These are phyloP conservation scores for Calonectria leucothoes DNA, from an alignment of 2,329 filamentous ascomycete genomes.

Conservation along the genomic window DNA sequence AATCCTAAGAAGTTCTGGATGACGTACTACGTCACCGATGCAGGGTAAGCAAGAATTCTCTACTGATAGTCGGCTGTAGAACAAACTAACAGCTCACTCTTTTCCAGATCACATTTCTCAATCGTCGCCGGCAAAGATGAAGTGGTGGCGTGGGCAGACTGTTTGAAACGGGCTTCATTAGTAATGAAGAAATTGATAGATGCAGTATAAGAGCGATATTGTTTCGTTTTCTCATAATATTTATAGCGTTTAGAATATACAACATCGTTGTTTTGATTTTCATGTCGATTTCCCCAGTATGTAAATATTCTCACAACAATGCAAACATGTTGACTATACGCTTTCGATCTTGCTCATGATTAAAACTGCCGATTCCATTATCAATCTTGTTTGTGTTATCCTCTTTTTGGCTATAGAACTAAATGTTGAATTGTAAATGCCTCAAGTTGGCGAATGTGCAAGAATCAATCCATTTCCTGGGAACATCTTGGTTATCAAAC, in stretches of 20 bases:
- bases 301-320: too few relatives aligned
- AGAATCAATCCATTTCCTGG: not conserved
- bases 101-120: constrained; percentile 21
- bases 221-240: not conserved
- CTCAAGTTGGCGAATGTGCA: too few relatives aligned
- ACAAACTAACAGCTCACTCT: not conserved
- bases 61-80: not conserved
- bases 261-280: not conserved
- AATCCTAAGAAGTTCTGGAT: constrained; percentile 27
- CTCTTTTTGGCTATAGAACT: not conserved
- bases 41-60: constrained; percentile 9
- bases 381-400: not conserved
- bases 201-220: constrained; percentile 7
- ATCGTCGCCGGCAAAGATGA: constrained; percentile 23
- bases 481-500: not conserved
- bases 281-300: not conserved
- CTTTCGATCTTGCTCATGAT: too few relatives aligned
- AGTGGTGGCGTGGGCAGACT: constrained; percentile 17
- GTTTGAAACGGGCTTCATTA: constrained; percentile 21
- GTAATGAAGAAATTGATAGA: constrained; percentile 28
- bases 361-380: not conserved
- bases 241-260: not conserved
- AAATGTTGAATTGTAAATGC: too few relatives aligned
- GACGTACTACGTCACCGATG: constrained; percentile 28
- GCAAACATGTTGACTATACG: too few relatives aligned